These are phyloP conservation scores for Helicocarpus griseus DNA, from an alignment of 2,329 filamentous ascomycete genomes.

Conservation along the genomic window DNA sequence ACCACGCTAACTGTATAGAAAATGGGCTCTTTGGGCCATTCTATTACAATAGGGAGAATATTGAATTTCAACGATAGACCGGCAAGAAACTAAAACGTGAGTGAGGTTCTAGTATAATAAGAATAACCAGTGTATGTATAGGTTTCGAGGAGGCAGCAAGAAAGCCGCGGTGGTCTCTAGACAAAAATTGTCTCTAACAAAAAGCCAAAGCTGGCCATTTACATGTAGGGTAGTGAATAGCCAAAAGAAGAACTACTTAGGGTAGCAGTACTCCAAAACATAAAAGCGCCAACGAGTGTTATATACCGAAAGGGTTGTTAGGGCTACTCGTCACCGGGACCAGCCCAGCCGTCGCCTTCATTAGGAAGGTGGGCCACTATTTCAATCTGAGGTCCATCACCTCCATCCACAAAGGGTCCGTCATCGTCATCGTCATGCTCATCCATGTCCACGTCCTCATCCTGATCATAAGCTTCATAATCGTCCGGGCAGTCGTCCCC, in stretches of 20 bases:
- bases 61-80: too few species aligned
- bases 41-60: too few species aligned
- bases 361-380: slow-evolving; percentile 1
- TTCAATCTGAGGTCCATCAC: slow-evolving; percentile 5
- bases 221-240: not conserved
- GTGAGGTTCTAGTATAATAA: too few species aligned
- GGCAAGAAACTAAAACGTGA: too few species aligned
- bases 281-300: not conserved
- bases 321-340: not conserved
- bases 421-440: slow-evolving; percentile 1
- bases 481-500: slow-evolving; percentile 1
- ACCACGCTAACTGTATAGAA: too few species aligned
- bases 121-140: too few species aligned
- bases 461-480: not conserved
- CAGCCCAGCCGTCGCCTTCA: not conserved
- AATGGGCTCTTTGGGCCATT: too few species aligned
- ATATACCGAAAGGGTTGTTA: not conserved
- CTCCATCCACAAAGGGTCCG: not conserved
- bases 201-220: not conserved
- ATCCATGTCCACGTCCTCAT: not conserved
- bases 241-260: not conserved
- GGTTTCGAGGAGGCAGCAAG: too few species aligned
- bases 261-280: not conserved
- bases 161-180: too few species aligned
- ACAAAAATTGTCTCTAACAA: too few species aligned